Percentiles rank a stretch among this genome's conserved stretches.
Conservation (phyloP, 2,329 filamentous ascomycete species). For the Microcyclosporella mali region DNA sequence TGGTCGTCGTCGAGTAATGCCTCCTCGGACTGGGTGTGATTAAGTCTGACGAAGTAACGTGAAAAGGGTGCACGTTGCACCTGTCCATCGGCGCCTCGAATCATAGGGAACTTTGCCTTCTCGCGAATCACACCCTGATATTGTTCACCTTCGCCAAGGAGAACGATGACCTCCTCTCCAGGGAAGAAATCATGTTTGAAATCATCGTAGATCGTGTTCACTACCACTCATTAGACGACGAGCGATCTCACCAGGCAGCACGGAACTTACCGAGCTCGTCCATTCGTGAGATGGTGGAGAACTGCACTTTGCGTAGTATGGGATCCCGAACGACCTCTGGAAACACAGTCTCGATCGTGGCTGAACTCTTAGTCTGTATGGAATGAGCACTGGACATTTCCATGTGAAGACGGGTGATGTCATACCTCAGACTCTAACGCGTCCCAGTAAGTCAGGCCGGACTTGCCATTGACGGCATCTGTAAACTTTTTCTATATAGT, state of each 20-base stretch:
- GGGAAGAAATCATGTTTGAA: conserved; percentile 90
- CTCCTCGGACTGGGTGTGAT: conserved; percentile 60
- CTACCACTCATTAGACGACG: conserved; percentile 19
- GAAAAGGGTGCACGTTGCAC: conserved; percentile 63
- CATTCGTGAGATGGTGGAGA: conserved; percentile 80
- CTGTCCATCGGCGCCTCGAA: conserved; percentile 58
- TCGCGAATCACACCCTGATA: conserved; percentile 65
- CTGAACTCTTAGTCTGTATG: conserved; percentile 56
- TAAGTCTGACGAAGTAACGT: conserved; percentile 72
- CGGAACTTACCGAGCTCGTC: conserved; percentile 61
- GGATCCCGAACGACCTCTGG: conserved; percentile 87
- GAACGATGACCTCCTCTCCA: conserved; percentile 73
- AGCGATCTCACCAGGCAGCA: background rate
- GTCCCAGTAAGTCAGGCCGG: conserved; percentile 84
- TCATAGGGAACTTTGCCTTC: conserved; percentile 67
- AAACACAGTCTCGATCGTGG: conserved; percentile 85
- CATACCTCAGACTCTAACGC: conserved; percentile 52
- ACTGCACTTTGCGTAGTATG: conserved; percentile 84
- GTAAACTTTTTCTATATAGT: conserved; percentile 72
- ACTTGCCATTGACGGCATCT: conserved; percentile 92
- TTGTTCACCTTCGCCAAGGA: conserved; percentile 60
- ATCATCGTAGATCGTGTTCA: conserved; percentile 53
- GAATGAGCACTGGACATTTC: conserved; percentile 16
- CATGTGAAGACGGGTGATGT: conserved; percentile 9
- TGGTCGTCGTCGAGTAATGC: conserved; percentile 74